phyloP scores from a whole-genome alignment of 305 asterid genomes.

The Petunia hybrid region DNA sequence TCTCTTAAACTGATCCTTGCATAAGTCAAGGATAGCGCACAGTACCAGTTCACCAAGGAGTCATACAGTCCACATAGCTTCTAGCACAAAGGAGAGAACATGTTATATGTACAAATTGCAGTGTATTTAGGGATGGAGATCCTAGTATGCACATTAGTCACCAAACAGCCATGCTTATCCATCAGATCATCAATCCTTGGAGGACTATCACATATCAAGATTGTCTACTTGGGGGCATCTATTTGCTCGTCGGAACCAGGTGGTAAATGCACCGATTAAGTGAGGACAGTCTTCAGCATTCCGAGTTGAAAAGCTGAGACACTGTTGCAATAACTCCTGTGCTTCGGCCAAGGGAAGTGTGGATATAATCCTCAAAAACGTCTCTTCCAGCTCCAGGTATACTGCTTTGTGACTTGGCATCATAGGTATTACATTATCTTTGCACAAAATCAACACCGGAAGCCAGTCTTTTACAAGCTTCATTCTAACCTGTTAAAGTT shows the following conservation, averaged over 20 bases:
- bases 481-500: slow-evolving; percentile 67
- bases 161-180: background rate
- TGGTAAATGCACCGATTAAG: slow-evolving; percentile 78
- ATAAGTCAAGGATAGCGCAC: background rate
- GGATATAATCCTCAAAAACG: slow-evolving; percentile 80
- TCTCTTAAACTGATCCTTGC: slow-evolving; percentile 14
- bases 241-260: slow-evolving; percentile 96
- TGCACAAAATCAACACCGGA: slow-evolving; percentile 83
- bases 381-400: slow-evolving; percentile 75
- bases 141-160: slow-evolving; percentile 16
- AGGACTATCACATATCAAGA: background rate
- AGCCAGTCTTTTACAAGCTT: slow-evolving; percentile 92
- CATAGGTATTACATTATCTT: slow-evolving; percentile 60
- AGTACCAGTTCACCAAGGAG: background rate
- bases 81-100: slow-evolving; percentile 12
- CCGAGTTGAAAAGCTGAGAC: slow-evolving; percentile 91
- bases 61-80: background rate
- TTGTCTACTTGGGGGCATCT: slow-evolving; percentile 32
- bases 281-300: slow-evolving; percentile 88
- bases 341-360: slow-evolving; percentile 83
- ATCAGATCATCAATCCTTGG: background rate
- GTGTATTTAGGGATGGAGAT: slow-evolving; percentile 1
- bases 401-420: slow-evolving; percentile 61
- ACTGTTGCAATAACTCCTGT: slow-evolving; percentile 76
- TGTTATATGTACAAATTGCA: slow-evolving; percentile 15